Base-by-base conservation (phyloP, 768 basidiomycete species). In the Psilocybe cyanescens region DNA sequence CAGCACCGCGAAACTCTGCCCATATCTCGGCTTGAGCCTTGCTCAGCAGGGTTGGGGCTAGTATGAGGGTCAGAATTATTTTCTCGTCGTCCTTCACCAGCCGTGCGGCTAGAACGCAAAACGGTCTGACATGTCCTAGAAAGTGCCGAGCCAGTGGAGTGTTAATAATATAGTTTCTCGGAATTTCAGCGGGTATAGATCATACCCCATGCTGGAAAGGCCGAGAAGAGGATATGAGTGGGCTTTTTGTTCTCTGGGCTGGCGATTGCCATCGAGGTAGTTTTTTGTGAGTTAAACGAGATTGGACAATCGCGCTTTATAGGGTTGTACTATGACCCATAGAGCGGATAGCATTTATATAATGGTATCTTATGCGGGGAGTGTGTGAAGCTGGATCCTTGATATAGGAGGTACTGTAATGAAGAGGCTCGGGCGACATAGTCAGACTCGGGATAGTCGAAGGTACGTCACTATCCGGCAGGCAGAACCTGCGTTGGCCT, bases 21-120 rank as follows among this genome's bases (percentile, higher is more conserved):
- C 12, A 35, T 14, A 62, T 30, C n/a, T 62, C 61, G 16, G 29
- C 11, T n/a, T 55, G 29, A 8, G 57, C 61, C 41, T 58, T 58
- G 4, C n/a, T 28, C 14, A 62, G 31, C 0, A 58, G 31, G 8
- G 35, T 53, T 7, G 61, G 52, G 8, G 57, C 24, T 28, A 62
- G 2, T 11, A 62, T 28, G 31, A 62, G 35, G 28, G 61, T 62
- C 14, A 62, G 2, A 17, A 62, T 37, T n/a, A 62, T n/a, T 41
- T 62, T 53, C 28, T 53, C 33, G n/a, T 54, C 12, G 28, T 58
- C 57, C 8, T 58, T 62, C 4, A 62, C 57, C 3, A 62, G 33
- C 37, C 61, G 56, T 4, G 61, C 57, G 7, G 61, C 61, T 17
- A 58, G 41, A 30, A 62, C 53, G 29, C 61, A 62, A 19, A 62